Percentiles rank a stretch among this genome's conserved stretches.
These are phyloP conservation scores for Pseudevernia furfuracea DNA, from an alignment of 495 filamentous ascomycete species.

Conservation along the genomic window DNA sequence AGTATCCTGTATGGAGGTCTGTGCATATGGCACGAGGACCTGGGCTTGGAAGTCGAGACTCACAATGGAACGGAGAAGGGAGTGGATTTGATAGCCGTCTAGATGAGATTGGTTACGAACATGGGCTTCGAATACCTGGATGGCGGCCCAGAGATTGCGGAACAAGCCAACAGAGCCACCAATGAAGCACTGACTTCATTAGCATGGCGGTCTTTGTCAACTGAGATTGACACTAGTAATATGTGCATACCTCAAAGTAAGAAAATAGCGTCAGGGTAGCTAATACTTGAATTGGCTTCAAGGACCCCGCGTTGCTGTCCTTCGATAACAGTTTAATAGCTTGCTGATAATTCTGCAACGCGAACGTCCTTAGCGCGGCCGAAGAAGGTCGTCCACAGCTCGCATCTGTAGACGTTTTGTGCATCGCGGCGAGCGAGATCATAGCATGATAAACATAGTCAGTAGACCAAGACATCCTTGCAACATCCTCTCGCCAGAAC, in stretches of 20 bases:
- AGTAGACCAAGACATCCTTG: not conserved
- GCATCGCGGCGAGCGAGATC: not conserved
- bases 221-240: not conserved
- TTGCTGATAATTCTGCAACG: slow-evolving; percentile 1
- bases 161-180: slow-evolving; percentile 2
- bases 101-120: not conserved
- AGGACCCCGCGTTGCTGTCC: not conserved
- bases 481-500: not conserved
- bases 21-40: slow-evolving; percentile 1
- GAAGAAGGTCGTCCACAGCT: not conserved
- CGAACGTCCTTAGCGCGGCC: not conserved
- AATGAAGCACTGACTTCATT: not conserved
- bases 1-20: not conserved
- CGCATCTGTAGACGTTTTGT: not conserved
- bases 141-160: not conserved
- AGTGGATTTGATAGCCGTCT: not conserved
- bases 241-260: slow-evolving; percentile 1
- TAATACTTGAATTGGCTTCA: not conserved
- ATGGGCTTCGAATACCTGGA: slow-evolving; percentile 3
- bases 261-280: not conserved
- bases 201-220: not conserved
- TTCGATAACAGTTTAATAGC: not conserved
- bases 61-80: not conserved
- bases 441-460: not conserved
- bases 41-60: slow-evolving; percentile 1